A percentile compares a stretch with the other conserved stretches of the same genome.
Evolutionary conservation across 2,329 filamentous ascomycete genomes (phyloP).

Genomic region (Fusarium domesticum): DNA sequence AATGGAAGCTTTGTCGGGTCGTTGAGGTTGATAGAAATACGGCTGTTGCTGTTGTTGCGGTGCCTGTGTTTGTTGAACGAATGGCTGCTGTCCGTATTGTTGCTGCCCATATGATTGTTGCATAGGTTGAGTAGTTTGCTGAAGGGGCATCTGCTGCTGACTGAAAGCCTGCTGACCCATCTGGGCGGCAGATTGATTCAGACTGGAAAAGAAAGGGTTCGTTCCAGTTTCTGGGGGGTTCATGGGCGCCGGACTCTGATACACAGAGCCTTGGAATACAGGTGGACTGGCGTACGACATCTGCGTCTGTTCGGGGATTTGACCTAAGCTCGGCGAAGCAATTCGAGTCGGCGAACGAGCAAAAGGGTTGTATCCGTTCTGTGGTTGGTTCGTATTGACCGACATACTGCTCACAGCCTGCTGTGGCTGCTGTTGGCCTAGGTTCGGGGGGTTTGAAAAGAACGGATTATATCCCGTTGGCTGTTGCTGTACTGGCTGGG

Average conservation of each 20-base stretch:
- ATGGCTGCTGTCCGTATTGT: slow-evolving; percentile 16
- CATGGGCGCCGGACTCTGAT: slow-evolving; percentile 30
- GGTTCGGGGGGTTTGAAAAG: slow-evolving; percentile 39
- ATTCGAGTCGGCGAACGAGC: slow-evolving; percentile 49
- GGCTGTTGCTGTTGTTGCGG: slow-evolving; percentile 32
- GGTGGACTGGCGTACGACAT: slow-evolving; percentile 39
- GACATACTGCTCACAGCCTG: slow-evolving; percentile 35
- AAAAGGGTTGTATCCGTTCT: slow-evolving; percentile 47
- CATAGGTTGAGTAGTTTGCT: slow-evolving; percentile 22
- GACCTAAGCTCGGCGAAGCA: slow-evolving; percentile 48
- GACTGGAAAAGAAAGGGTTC: slow-evolving; percentile 39
- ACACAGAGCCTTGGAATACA: slow-evolving; percentile 35
- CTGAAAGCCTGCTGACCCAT: slow-evolving; percentile 28
- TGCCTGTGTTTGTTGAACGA: slow-evolving; percentile 26
- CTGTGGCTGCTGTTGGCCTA: slow-evolving; percentile 33
- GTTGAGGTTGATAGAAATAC: slow-evolving; percentile 41
- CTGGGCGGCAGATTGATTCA: slow-evolving; percentile 28
- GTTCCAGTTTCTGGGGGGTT: slow-evolving; percentile 27
- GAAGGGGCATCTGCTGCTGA: slow-evolving; percentile 25
- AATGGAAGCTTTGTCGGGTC: slow-evolving; percentile 70
- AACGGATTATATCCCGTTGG: slow-evolving; percentile 53
- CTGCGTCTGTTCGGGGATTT: slow-evolving; percentile 53
- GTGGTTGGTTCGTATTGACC: slow-evolving; percentile 38
- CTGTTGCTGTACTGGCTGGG: slow-evolving; percentile 38
- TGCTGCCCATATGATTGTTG: slow-evolving; percentile 18